Conservation (phyloP, 208 protist genomes). For the Borovskyia barvae region DNA sequence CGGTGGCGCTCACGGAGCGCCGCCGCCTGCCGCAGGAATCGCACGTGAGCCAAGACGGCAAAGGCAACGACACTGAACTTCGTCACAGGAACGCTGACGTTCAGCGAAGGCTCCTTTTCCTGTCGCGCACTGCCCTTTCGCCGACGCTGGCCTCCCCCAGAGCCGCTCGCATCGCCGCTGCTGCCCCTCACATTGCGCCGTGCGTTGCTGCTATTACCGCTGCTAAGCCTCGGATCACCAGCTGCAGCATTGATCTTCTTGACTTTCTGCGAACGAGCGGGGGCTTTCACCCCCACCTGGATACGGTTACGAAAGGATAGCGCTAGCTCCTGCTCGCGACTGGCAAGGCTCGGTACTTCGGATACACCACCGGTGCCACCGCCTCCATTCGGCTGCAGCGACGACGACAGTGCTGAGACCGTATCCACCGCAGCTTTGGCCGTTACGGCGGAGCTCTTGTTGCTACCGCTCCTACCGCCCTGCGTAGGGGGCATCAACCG, state of each 20-base stretch:
- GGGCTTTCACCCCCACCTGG: conserved; percentile 24
- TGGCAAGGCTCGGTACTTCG: background rate
- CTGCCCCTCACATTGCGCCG: too few species aligned
- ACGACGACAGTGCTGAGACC: too few species aligned
- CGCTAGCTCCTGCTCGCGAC: conserved; percentile 22
- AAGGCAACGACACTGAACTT: conserved; percentile 9
- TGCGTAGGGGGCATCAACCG: too few species aligned
- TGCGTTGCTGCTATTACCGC: too few species aligned
- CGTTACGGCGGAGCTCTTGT: too few species aligned
- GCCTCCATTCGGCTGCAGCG: too few species aligned
- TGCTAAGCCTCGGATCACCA: background rate
- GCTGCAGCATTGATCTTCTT: background rate
- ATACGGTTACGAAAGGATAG: conserved; percentile 41
- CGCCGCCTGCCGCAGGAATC: conserved; percentile 29
- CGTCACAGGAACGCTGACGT: conserved; percentile 1
- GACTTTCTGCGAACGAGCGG: conserved; percentile 11
- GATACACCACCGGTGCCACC: background rate
- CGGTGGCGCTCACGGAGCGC: conserved; percentile 22
- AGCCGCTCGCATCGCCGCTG: background rate
- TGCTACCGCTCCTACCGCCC: too few species aligned
- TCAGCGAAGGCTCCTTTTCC: background rate
- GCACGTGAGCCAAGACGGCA: conserved; percentile 24
- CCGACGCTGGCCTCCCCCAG: conserved; percentile 2
- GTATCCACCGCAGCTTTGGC: too few species aligned
- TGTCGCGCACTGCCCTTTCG: conserved; percentile 7